Evolutionary conservation across 306 rosid genomes (phyloP).

Genomic region (Hippophae gyantsensis): DNA sequence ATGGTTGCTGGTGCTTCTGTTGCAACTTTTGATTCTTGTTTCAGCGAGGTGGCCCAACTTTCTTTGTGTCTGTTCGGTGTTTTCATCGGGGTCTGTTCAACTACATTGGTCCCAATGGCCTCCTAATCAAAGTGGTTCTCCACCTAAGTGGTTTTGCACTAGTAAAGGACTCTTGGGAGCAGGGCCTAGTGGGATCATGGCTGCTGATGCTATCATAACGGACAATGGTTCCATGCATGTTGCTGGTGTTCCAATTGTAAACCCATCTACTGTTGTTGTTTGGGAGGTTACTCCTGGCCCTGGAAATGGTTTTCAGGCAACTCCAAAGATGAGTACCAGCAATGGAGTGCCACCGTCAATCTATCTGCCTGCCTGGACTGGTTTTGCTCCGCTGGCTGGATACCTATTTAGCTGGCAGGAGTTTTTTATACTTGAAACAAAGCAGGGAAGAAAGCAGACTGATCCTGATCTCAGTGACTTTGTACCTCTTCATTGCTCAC

Average conservation of each 20-base stretch:
- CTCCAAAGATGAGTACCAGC: conserved; percentile 62
- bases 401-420: conserved; percentile 97
- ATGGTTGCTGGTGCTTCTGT: conserved; percentile 16
- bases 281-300: conserved; percentile 99
- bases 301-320: conserved; percentile 82
- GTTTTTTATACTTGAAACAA: conserved; percentile 61
- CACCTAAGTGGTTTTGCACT: conserved; percentile 85
- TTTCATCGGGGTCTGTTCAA: conserved; percentile 97
- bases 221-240: conserved; percentile 98
- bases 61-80: conserved; percentile 85
- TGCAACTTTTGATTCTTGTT: conserved; percentile 24
- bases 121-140: conserved; percentile 54
- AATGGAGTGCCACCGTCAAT: conserved; percentile 65
- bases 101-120: conserved; percentile 99
- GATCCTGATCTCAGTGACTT: conserved; percentile 50
- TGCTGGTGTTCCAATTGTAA: conserved; percentile 96
- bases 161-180: conserved; percentile 96
- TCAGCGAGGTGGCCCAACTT: conserved; percentile 99
- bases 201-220: conserved; percentile 95
- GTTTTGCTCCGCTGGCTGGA: conserved; percentile 87
- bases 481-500: conserved; percentile 83
- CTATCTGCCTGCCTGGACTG: conserved; percentile 70
- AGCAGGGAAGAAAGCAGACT: conserved; percentile 65
- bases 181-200: conserved; percentile 99
- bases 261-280: conserved; percentile 95